Conservation (phyloP, 2,329 filamentous ascomycete genomes). For the Phyllosticta capitalensis region DNA sequence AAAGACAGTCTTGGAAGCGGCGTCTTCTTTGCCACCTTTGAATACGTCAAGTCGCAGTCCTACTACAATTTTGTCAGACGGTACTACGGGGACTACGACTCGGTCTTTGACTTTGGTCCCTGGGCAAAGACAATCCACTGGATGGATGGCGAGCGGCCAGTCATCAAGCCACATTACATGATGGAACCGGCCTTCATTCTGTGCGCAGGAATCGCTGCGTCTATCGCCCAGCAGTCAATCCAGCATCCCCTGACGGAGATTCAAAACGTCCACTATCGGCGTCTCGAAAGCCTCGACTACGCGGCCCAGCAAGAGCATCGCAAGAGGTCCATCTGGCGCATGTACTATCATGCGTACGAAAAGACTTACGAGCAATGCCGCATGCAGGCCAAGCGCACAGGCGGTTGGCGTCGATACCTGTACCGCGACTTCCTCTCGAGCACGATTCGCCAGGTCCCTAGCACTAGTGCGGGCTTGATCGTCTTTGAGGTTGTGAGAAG, state of each 20-base stretch:
- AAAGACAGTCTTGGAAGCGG: constrained; percentile 63
- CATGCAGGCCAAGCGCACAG: constrained; percentile 48
- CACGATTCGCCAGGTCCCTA: constrained; percentile 64
- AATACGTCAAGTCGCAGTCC: constrained; percentile 64
- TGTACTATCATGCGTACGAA: constrained; percentile 63
- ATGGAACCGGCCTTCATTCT: constrained; percentile 65
- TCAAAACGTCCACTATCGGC: constrained; percentile 63
- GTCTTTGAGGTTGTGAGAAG: constrained; percentile 68
- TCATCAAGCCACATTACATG: constrained; percentile 65
- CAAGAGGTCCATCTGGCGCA: constrained; percentile 40
- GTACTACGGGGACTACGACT: constrained; percentile 48
- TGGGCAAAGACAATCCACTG: constrained; percentile 14
- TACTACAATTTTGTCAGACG: constrained; percentile 63
- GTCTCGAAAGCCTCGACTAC: constrained; percentile 62
- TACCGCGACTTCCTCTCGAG: constrained; percentile 65
- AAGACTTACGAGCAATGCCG: constrained; percentile 55
- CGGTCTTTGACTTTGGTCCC: constrained; percentile 4
- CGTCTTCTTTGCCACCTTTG: constrained; percentile 66
- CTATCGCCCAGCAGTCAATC: constrained; percentile 57
- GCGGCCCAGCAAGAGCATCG: constrained; percentile 41
- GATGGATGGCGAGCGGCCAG: constrained; percentile 22
- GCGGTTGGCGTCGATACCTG: constrained; percentile 52
- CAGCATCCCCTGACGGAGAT: constrained; percentile 64
- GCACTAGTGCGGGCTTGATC: constrained; percentile 66
- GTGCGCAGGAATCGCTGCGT: constrained; percentile 58